Conservation (phyloP, 768 basidiomycete genomes). For the Boletus sensibilis region DNA sequence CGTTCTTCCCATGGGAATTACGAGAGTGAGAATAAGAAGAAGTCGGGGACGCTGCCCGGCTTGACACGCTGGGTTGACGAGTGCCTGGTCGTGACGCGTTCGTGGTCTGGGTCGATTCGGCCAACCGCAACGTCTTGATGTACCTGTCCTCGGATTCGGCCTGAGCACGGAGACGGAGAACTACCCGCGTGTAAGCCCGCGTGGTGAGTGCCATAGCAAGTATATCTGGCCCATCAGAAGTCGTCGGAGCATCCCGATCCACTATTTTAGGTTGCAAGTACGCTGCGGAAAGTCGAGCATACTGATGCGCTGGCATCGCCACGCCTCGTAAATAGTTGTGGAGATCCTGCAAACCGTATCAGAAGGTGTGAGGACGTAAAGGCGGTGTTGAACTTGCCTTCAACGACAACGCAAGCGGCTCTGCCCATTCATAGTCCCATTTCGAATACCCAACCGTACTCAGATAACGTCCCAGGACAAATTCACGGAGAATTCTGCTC, state of each 20-base stretch:
- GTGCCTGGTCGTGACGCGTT: conserved; percentile 18
- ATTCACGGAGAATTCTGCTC: conserved; percentile 53
- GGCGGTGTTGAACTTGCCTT: conserved; percentile 43
- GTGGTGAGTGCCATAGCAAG: conserved; percentile 57
- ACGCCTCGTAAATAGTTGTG: conserved; percentile 79
- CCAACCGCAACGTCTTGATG: conserved; percentile 14
- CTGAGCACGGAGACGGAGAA: conserved; percentile 74
- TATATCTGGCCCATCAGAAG: conserved; percentile 43
- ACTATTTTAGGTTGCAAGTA: conserved; percentile 52
- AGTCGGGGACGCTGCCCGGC: conserved; percentile 67
- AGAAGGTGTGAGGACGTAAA: background rate
- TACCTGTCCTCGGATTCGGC: conserved; percentile 57
- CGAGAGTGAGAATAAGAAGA: conserved; percentile 38
- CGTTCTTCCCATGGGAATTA: conserved; percentile 35
- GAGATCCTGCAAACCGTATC: conserved; percentile 54
- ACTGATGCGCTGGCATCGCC: conserved; percentile 72
- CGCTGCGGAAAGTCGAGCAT: conserved; percentile 55
- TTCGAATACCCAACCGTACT: conserved; percentile 67
- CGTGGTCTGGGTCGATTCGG: background rate
- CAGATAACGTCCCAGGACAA: conserved; percentile 66
- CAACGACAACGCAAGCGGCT: conserved; percentile 62
- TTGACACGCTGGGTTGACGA: conserved; percentile 45
- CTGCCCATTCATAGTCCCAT: conserved; percentile 56
- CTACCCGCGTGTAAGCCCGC: conserved; percentile 76
- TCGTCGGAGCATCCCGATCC: conserved; percentile 42